Base-by-base conservation (phyloP, 2,329 filamentous ascomycete species). In the Madurella fahalii region DNA sequence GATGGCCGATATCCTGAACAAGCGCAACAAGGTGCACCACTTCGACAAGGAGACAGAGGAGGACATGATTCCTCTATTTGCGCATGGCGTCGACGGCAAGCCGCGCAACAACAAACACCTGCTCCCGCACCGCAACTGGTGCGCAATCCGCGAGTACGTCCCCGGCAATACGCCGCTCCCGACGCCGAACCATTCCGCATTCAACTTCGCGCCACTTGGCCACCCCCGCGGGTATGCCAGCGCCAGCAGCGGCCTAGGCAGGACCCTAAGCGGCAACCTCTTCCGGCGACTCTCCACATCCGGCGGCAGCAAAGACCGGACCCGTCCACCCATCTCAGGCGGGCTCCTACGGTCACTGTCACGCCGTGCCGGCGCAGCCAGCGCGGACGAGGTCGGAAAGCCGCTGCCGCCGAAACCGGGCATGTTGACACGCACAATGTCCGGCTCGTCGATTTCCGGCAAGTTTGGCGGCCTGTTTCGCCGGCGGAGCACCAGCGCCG, bases 31-130 rank as follows among this genome's bases (percentile, higher is more conserved):
- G 69, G 70, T 87, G 1, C 84, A 87, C 62, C 84, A 87, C 63
- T 82, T 87, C 53, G 84, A 87, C 68, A 77, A 79, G 56, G 77
- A 92, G 53, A 99, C 94, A 0, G 90, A 97, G 54, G 94, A 99
- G 71, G 85, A 90, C 70, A 95, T 99, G 89, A 94, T 97, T 42
- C 90, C 93, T 0, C 84, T 99, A 58, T 99, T 99, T 69, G 83
- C 80, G 1, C 84, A 90, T 54, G 94, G 95, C 61, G 90, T 96
- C 1, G 91, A 96, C 64, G 89, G 90, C 40, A 95, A 90, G 69
- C 79, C 85, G 17, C 83, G 94, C 58, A 97, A 96, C 71, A 99
- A 99, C 70, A 95, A 90, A 65, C 85, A 86, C 57, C 77, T 99
- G 1, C 77, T 97, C 9, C 92, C 92, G 17, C 87, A 94, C 56